Base-by-base conservation (phyloP, 2,329 filamentous ascomycete genomes). In the Thyridium curvatum region DNA sequence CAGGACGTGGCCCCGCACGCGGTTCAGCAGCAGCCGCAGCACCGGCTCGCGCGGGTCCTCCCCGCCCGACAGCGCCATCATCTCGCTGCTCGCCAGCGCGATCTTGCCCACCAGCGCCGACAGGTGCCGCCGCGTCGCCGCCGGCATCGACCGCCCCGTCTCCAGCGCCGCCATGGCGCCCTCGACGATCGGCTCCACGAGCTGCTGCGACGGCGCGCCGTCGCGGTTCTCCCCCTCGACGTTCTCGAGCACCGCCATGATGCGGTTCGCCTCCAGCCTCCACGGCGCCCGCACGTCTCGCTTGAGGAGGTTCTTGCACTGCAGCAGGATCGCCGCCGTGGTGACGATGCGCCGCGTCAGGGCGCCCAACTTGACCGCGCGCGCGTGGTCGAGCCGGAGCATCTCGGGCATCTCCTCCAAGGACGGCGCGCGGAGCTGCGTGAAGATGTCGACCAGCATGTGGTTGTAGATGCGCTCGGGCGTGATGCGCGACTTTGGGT, bases 231-330 rank as follows among this genome's bases (percentile, higher is more conserved):
- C 69, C 30, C 61, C 56, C 35, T 71, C 62, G 12, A 68, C 74
- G 37, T 49, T 52, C 46, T 84, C 81, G 10, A 90, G 72, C 1
- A 86, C 75, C 2, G 75, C 64, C 66, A 84, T 77, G 46, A 90
- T 77, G n/a, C 85, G 78, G 3, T 69, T 66, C 0, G 84, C 83
- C 59, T 90, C 83, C 17, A 70, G 76, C 59, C 82, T 86, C 86
- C 86, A 93, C 15, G 83, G 79, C 12, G 76, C 75, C 33, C 86
- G 79, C 4, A 88, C 84, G 52, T 91, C 86, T 13, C 86, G 79
- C 61, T 89, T 90, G 26, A 93, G 72, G 8, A 91, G 68, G 49
- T 89, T 91, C 66, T 93, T 93, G 59, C 82, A 84, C 37, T 88
- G 87, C 12, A 91, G 65, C 18, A 90, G 66, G 35, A 91, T 82